phyloP scores from a whole-genome alignment of 2,329 filamentous ascomycete species.

The Alternaria angustiovoidea region DNA sequence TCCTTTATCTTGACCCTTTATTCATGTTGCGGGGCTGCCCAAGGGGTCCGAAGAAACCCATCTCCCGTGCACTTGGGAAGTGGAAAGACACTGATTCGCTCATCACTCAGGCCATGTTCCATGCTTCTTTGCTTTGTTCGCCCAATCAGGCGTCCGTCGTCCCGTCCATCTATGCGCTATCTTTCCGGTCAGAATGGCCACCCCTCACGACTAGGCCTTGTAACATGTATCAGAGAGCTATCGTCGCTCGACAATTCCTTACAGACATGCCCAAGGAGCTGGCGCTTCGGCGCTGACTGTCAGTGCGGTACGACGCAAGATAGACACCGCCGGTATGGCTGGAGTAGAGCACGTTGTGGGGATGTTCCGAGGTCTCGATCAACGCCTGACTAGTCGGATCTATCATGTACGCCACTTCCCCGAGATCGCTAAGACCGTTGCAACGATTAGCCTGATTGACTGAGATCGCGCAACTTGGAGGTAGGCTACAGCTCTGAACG shows the following conservation, averaged over 20 bases:
- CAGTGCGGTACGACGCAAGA: background rate
- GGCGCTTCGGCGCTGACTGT: background rate
- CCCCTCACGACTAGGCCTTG: slow-evolving; percentile 13
- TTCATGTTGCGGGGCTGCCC: background rate
- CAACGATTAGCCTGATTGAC: background rate
- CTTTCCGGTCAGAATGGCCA: slow-evolving; percentile 23
- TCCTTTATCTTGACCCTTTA: background rate
- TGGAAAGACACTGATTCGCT: background rate
- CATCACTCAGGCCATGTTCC: background rate
- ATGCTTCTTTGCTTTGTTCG: background rate
- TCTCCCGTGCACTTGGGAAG: background rate
- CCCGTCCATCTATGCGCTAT: slow-evolving; percentile 3
- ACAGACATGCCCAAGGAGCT: background rate
- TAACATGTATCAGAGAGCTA: background rate
- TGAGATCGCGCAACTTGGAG: background rate
- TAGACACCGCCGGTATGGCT: background rate
- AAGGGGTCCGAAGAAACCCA: slow-evolving; percentile 3
- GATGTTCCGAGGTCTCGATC: background rate
- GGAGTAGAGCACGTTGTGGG: background rate
- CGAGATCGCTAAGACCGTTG: background rate
- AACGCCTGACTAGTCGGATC: background rate
- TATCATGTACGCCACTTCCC: background rate
- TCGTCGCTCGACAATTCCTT: slow-evolving; percentile 4
- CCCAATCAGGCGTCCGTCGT: background rate
- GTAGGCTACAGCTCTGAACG: background rate